A percentile compares a stretch with the other conserved stretches of the same genome.
Evolutionary conservation across 2,329 filamentous ascomycete species (phyloP).

Genomic region (Hawksworthiomyces lignivorus): DNA sequence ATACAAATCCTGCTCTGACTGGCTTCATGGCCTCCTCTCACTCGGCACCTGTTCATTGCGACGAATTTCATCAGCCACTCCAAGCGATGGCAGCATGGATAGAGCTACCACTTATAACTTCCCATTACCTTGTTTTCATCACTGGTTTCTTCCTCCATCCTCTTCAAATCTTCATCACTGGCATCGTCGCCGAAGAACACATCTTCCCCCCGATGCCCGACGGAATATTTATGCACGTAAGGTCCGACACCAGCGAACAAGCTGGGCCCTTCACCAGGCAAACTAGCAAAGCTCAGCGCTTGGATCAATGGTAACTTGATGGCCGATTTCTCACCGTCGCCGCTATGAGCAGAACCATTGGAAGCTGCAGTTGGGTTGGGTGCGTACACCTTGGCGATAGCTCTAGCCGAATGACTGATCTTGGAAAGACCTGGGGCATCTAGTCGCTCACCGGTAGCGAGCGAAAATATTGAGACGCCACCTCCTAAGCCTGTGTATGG

Average conservation of each 20-base stretch:
- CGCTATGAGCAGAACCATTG: too few relatives aligned
- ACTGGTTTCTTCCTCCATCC: too few relatives aligned
- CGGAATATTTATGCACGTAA: conserved; percentile 35
- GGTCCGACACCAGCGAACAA: conserved; percentile 36
- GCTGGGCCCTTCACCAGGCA: conserved; percentile 39
- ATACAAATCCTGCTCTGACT: too few relatives aligned
- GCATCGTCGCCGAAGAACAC: conserved; percentile 7
- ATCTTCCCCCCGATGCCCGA: conserved; percentile 30
- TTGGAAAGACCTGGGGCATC: conserved; percentile 19
- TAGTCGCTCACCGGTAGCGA: conserved; percentile 35
- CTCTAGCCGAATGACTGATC: background rate
- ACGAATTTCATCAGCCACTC: too few relatives aligned
- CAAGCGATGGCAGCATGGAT: too few relatives aligned
- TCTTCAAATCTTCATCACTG: conserved; percentile 2
- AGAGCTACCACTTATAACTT: too few relatives aligned
- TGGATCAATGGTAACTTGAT: conserved; percentile 20
- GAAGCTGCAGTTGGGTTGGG: too few relatives aligned
- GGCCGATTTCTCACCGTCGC: background rate
- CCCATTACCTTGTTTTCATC: too few relatives aligned
- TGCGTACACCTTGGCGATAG: background rate
- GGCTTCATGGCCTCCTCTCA: too few relatives aligned
- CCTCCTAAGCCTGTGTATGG: conserved; percentile 33
- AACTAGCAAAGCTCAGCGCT: conserved; percentile 36
- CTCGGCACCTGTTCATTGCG: too few relatives aligned
- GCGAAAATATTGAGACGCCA: conserved; percentile 41